Base-by-base conservation (phyloP, 225 moss, liverwort and hornwort species). In the Polytrichum formosum region DNA sequence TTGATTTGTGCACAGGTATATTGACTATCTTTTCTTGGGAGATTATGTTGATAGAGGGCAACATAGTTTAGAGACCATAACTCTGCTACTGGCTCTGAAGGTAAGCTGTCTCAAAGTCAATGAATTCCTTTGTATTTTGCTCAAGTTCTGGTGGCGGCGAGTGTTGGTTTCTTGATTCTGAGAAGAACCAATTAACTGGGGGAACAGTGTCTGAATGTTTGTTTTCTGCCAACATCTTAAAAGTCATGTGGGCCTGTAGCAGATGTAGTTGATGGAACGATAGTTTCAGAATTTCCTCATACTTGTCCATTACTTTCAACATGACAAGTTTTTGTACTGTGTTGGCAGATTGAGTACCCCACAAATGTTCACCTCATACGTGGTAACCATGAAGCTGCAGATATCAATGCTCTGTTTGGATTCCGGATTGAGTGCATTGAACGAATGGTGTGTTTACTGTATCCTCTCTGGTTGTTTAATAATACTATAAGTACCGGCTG, bases 381-480 rank as follows among this genome's bases (percentile, higher is more conserved):
- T 54, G 97, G 97, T 81, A 98, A 98, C 66, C 97, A 98, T 72
- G 97, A 98, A 71, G 97, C 97, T 88, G 94, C 94, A 17, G 94
- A 98, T 67, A 94, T 98, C 27, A 98, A 98, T 85, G 97, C 94
- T 26, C 75, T 98, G 2, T 98, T 98, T 69, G 97, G 97, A 22
- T 98, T 98, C 30, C 94, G 97, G 27, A 94, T 98, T 53, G 97
- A 98, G 73, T 98, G 94, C 71, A 94, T 98, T 72, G 97, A 98
- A 60, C 77, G 92, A 70, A 91, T 94, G 97, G 93, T 96, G 67
- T 59, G 75, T 83, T 67, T 56, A 61, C 27, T 46, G 16, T 46
- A 46, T 46, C 46, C 46, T 46, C 16, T 46, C 46, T 46, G 46
- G 46, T 46, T 46, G 46, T 46, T 46, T 46, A 1, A 46, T 16